Evolutionary conservation across 129 eudicot species (phyloP).

Genomic region (Artemisia annua): DNA sequence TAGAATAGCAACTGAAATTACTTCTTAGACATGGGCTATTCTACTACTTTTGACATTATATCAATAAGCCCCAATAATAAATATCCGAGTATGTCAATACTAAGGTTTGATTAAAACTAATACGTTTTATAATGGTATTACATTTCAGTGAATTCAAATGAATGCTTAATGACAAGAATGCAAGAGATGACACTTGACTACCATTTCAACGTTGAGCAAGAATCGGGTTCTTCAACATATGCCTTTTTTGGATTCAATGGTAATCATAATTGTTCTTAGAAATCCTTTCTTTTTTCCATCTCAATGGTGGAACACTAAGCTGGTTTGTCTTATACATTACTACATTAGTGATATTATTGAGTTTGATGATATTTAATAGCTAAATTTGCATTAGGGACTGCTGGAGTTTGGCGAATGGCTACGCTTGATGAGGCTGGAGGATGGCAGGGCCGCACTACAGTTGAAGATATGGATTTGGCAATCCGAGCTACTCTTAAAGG

Average conservation of each 20-base stretch:
- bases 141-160: constrained; percentile 68
- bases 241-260: constrained; percentile 86
- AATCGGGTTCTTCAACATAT: constrained; percentile 75
- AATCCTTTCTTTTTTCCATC: background rate
- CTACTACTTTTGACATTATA: too few species aligned
- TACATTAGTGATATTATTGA: too few species aligned
- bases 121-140: background rate
- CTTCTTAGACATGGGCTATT: too few species aligned
- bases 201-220: constrained; percentile 89
- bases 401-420: constrained; percentile 43
- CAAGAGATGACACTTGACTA: constrained; percentile 92
- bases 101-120: too few species aligned
- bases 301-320: background rate
- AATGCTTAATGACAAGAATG: constrained; percentile 92
- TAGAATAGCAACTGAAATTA: too few species aligned
- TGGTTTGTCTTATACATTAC: background rate
- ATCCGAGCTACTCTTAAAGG: constrained; percentile 40
- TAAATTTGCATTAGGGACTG: constrained; percentile 24
- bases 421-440: constrained; percentile 49
- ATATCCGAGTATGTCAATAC: too few species aligned
- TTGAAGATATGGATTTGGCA: constrained; percentile 48
- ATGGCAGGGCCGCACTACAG: constrained; percentile 54
- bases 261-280: constrained; percentile 18
- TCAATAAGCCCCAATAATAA: too few species aligned
- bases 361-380: too few species aligned